Evolutionary conservation across 2,329 filamentous ascomycete genomes (phyloP).

Genomic region (Botrytis paeoniae): DNA sequence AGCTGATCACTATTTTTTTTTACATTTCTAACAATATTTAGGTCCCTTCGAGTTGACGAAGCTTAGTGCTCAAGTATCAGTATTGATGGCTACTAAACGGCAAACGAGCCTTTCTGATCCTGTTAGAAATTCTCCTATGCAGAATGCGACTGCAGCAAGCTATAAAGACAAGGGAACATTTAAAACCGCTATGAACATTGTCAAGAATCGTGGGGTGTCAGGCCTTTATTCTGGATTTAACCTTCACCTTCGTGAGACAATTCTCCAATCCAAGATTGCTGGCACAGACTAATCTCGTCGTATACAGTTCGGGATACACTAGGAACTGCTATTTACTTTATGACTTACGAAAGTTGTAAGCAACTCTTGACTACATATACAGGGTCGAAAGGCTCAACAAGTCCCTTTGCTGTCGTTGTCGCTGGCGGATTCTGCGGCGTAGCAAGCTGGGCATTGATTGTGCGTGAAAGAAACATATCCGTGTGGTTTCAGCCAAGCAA

Average conservation of each 20-base stretch:
- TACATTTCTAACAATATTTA: conserved; percentile 36
- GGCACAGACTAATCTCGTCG: conserved; percentile 18
- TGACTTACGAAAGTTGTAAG: conserved; percentile 84
- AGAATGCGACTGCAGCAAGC: conserved; percentile 49
- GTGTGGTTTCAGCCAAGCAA: background rate
- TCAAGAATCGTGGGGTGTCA: conserved; percentile 67
- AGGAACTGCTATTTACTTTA: conserved; percentile 82
- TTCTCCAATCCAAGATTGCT: background rate
- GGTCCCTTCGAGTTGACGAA: conserved; percentile 88
- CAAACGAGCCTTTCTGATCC: conserved; percentile 40
- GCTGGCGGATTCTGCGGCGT: conserved; percentile 80
- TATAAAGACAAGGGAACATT: conserved; percentile 77
- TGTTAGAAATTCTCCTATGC: conserved; percentile 25
- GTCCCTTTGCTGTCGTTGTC: conserved; percentile 72
- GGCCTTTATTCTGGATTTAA: conserved; percentile 80
- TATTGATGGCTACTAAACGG: conserved; percentile 64
- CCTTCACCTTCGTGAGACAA: conserved; percentile 67
- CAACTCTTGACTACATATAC: conserved; percentile 74
- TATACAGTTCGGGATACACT: conserved; percentile 72
- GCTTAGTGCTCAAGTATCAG: conserved; percentile 79
- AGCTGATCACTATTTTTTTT: background rate
- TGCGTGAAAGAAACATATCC: background rate
- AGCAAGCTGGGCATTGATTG: conserved; percentile 67
- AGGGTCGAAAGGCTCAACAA: conserved; percentile 69
- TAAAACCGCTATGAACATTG: conserved; percentile 72